Conservation (phyloP, 106 monocot species). For the Allium fistulosum region DNA sequence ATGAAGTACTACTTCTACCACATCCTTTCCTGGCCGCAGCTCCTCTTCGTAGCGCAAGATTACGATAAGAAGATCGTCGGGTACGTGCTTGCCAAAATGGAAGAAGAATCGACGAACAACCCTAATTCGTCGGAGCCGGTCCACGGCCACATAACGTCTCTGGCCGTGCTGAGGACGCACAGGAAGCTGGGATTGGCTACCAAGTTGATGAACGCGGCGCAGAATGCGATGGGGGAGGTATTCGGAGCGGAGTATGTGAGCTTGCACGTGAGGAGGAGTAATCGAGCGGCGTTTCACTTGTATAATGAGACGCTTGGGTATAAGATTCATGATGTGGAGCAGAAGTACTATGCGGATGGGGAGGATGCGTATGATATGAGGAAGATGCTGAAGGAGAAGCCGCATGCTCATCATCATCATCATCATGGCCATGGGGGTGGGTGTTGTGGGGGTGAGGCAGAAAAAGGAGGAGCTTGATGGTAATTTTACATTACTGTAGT, state of each 20-base stretch:
- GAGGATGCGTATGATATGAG: slow-evolving; percentile 80
- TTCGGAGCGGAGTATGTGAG: slow-evolving; percentile 56
- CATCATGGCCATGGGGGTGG: slow-evolving; percentile 13
- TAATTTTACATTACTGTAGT: background rate
- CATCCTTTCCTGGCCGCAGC: slow-evolving; percentile 73
- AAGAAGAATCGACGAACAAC: slow-evolving; percentile 10
- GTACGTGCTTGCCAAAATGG: slow-evolving; percentile 67
- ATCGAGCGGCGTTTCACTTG: slow-evolving; percentile 60
- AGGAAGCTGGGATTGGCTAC: slow-evolving; percentile 70
- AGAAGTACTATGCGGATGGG: slow-evolving; percentile 74
- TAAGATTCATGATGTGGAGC: slow-evolving; percentile 63
- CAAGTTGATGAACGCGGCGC: slow-evolving; percentile 70
- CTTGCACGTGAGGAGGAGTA: slow-evolving; percentile 60
- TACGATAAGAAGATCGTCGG: slow-evolving; percentile 64
- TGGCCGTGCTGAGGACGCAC: slow-evolving; percentile 62
- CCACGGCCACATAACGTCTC: slow-evolving; percentile 70
- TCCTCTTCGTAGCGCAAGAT: slow-evolving; percentile 67
- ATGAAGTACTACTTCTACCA: slow-evolving; percentile 75
- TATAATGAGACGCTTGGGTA: slow-evolving; percentile 46
- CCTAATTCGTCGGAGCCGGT: slow-evolving; percentile 25
- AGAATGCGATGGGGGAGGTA: slow-evolving; percentile 62
- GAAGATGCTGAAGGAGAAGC: slow-evolving; percentile 39
- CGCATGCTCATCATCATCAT: background rate
- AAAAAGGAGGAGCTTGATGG: background rate
- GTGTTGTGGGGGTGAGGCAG: slow-evolving; percentile 14